These are phyloP conservation scores for Barnettozyma populi DNA, from an alignment of 805 yeast species.

Conservation along the genomic window DNA sequence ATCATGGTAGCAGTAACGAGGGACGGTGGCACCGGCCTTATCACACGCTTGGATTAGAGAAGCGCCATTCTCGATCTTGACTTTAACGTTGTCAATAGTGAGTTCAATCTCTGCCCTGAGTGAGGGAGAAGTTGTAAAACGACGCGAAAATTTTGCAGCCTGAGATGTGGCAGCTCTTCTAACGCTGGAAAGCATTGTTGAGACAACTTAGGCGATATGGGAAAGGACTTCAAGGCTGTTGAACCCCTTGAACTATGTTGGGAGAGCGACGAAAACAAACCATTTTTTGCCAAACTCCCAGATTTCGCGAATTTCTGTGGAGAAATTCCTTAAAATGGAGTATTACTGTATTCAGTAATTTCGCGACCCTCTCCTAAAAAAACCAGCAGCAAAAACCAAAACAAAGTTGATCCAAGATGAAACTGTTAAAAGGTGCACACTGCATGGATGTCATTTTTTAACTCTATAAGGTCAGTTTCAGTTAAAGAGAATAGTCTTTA, in stretches of 20 bases:
- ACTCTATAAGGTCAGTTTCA: constrained; percentile 25
- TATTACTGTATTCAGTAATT: not conserved
- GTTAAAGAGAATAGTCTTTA: not conserved
- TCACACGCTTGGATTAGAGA: constrained; percentile 90
- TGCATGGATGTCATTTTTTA: constrained; percentile 32
- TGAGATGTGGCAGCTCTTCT: constrained; percentile 4
- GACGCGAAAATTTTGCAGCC: constrained; percentile 7
- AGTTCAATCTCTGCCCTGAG: constrained; percentile 49
- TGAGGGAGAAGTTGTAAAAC: constrained; percentile 31
- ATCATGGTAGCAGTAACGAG: constrained; percentile 89
- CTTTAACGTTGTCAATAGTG: constrained; percentile 64
- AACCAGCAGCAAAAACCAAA: not conserved
- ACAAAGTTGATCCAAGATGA: not conserved
- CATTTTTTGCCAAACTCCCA: not conserved
- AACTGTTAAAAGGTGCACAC: not conserved
- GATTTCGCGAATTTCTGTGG: not conserved
- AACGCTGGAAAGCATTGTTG: constrained; percentile 14
- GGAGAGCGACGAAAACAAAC: not conserved
- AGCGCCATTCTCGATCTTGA: constrained; percentile 78
- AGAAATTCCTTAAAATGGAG: not conserved
- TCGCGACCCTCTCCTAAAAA: not conserved
- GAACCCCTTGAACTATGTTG: not conserved
- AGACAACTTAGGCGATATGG: not conserved
- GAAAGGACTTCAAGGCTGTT: not conserved
- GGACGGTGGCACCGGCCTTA: constrained; percentile 82